Conservation (phyloP, 2,329 filamentous ascomycete genomes). For the Colletotrichum limetticola region DNA sequence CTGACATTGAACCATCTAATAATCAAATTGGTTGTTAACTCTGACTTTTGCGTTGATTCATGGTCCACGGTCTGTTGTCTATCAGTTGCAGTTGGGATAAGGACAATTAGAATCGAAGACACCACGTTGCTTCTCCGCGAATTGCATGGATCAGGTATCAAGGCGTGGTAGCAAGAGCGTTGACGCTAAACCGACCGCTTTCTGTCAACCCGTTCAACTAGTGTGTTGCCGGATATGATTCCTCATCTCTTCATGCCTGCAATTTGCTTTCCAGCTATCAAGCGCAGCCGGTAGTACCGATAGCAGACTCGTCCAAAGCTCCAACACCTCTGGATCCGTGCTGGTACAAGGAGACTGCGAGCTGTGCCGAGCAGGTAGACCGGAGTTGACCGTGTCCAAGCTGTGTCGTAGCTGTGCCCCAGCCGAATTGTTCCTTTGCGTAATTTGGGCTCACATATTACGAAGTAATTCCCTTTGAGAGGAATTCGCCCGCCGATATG, state of each 20-base stretch:
- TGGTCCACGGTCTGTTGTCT: neutral
- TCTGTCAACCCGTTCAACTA: neutral
- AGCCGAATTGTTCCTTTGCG: neutral
- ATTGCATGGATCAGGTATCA: constrained; percentile 9
- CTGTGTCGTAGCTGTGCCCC: neutral
- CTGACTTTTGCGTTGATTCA: neutral
- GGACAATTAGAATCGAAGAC: neutral
- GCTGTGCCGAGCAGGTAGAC: neutral
- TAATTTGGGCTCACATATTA: neutral
- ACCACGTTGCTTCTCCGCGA: constrained; percentile 18
- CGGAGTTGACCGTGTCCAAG: neutral
- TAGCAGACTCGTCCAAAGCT: neutral
- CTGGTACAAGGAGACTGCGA: neutral
- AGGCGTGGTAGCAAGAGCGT: neutral
- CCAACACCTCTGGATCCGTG: neutral
- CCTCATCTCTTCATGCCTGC: neutral
- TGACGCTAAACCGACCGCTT: neutral
- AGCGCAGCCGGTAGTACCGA: neutral
- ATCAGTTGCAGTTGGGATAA: neutral
- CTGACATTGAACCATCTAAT: neutral
- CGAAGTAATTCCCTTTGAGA: neutral
- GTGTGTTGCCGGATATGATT: neutral
- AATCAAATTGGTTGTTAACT: neutral
- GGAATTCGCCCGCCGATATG: neutral
- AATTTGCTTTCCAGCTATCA: neutral